These are phyloP conservation scores for Alternaria burnsii DNA, from an alignment of 2,329 filamentous ascomycete genomes.

Conservation along the genomic window DNA sequence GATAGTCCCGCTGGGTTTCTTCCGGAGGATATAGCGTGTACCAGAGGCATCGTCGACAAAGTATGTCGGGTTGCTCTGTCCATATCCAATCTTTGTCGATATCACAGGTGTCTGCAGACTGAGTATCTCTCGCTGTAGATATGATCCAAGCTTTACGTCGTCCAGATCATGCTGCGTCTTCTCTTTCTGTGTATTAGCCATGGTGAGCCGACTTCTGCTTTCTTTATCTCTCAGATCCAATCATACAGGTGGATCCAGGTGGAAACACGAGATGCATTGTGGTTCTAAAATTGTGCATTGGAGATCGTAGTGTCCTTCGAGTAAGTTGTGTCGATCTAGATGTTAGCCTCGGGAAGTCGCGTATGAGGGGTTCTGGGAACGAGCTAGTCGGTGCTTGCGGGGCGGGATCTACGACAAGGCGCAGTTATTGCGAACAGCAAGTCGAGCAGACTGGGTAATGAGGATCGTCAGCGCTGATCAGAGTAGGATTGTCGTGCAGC, in stretches of 20 bases:
- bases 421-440: background rate
- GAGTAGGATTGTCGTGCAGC: background rate
- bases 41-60: constrained; percentile 75
- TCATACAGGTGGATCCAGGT: background rate
- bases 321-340: constrained; percentile 24
- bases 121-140: constrained; percentile 39
- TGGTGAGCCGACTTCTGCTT: background rate
- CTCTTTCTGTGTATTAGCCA: constrained; percentile 25
- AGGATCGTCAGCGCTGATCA: background rate
- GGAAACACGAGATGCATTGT: background rate
- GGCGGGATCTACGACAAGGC: background rate
- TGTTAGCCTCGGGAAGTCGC: constrained; percentile 33
- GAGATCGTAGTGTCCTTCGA: constrained; percentile 4
- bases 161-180: constrained; percentile 41
- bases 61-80: constrained; percentile 97
- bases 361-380: constrained; percentile 1
- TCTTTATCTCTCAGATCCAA: background rate
- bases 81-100: constrained; percentile 82
- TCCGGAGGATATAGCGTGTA: constrained; percentile 83
- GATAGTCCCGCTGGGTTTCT: constrained; percentile 92
- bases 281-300: background rate
- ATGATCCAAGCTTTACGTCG: constrained; percentile 39
- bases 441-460: background rate
- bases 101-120: constrained; percentile 35
- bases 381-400: constrained; percentile 20